Evolutionary conservation across 2,329 filamentous ascomycete genomes (phyloP).

Genomic region (Pseudogymnoascus sp.): DNA sequence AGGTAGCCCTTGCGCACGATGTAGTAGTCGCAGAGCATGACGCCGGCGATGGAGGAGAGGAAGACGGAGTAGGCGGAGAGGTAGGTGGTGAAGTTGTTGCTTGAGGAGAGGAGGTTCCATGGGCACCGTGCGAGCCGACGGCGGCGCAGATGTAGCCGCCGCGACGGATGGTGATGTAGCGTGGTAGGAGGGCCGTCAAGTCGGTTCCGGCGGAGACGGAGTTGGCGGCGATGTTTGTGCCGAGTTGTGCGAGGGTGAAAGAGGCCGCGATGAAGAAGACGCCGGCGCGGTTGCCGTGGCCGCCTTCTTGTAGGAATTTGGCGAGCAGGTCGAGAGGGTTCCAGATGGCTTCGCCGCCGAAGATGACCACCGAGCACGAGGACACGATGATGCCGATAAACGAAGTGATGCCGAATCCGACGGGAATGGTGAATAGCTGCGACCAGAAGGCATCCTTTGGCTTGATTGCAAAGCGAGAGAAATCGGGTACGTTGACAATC

Average conservation of each 20-base stretch:
- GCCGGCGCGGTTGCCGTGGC: conserved; percentile 62
- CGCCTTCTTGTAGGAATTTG: conserved; percentile 62
- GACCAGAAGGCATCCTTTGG: conserved; percentile 73
- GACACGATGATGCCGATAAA: conserved; percentile 79
- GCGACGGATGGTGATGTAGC: conserved; percentile 77
- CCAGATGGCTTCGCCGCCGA: conserved; percentile 59
- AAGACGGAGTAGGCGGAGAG: conserved; percentile 90
- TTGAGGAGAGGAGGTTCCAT: conserved; percentile 66
- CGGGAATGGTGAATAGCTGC: conserved; percentile 68
- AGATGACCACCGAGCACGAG: conserved; percentile 64
- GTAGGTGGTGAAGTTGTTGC: conserved; percentile 86
- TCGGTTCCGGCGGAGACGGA: conserved; percentile 72
- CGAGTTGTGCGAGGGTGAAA: conserved; percentile 73
- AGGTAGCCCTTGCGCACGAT: conserved; percentile 75
- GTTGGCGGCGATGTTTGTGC: conserved; percentile 84
- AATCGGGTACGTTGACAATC: conserved; percentile 76
- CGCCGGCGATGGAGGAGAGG: conserved; percentile 87
- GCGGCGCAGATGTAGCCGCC: conserved; percentile 79
- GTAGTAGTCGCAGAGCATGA: conserved; percentile 86
- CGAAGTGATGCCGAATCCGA: conserved; percentile 69
- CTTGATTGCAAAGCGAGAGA: conserved; percentile 73
- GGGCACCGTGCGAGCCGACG: conserved; percentile 80
- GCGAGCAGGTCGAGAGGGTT: conserved; percentile 63
- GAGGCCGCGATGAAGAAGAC: conserved; percentile 67
- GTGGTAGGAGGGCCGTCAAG: conserved; percentile 71